These are phyloP conservation scores for Fraxinus anomala DNA, from an alignment of 257 asterid genomes.

Conservation along the genomic window DNA sequence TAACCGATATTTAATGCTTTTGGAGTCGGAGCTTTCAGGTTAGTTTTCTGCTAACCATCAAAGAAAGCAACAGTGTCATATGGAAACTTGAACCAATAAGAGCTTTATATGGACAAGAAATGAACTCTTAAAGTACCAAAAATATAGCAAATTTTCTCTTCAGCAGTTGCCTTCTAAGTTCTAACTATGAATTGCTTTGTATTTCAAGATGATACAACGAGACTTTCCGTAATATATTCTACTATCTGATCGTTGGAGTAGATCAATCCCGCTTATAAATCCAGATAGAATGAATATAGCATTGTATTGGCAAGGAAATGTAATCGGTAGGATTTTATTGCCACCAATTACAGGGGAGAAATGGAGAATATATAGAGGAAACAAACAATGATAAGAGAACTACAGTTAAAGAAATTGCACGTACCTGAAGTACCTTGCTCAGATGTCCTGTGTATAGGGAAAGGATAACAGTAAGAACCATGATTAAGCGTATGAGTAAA, in stretches of 20 bases:
- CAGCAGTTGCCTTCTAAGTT: background rate
- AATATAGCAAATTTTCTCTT: background rate
- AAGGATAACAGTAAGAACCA: conserved; percentile 34
- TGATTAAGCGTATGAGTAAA: background rate
- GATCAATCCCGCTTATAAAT: background rate
- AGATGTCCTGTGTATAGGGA: conserved; percentile 61
- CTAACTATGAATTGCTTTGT: background rate
- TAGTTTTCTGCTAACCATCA: background rate
- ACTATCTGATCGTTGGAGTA: background rate
- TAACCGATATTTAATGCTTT: no score
- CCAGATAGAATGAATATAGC: conserved; percentile 1
- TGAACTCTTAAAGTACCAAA: background rate
- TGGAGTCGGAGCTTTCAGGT: no score
- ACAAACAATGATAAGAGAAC: conserved; percentile 13
- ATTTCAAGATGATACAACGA: background rate
- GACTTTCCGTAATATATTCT: background rate
- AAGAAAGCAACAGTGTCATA: background rate
- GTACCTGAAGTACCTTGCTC: conserved; percentile 75
- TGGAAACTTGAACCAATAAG: background rate
- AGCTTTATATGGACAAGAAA: background rate
- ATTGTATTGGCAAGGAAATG: background rate
- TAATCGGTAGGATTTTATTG: conserved; percentile 4
- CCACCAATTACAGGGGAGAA: conserved; percentile 7
- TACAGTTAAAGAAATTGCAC: conserved; percentile 18
- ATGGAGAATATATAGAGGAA: background rate